Evolutionary conservation across 352 stramenopile genomes (phyloP).

Genomic region (Phytophthora agathidicida): DNA sequence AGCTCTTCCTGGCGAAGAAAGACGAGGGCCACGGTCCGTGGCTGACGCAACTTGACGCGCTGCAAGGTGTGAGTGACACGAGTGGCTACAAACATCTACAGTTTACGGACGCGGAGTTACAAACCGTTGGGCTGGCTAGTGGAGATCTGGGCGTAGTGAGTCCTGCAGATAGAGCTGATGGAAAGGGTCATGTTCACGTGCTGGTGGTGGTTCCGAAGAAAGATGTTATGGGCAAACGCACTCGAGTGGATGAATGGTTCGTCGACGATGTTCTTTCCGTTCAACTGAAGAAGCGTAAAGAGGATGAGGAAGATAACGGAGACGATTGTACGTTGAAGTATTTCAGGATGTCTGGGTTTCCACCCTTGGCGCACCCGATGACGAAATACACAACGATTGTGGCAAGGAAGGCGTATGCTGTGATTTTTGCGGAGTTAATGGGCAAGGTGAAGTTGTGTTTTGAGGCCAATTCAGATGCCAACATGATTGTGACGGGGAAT

Average conservation of each 20-base stretch:
- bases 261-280: not conserved
- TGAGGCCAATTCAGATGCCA: not conserved
- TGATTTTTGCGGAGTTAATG: slow-evolving; percentile 9
- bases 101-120: too few species aligned
- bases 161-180: too few species aligned
- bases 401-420: not conserved
- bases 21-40: too few species aligned
- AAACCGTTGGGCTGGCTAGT: too few species aligned
- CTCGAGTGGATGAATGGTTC: slow-evolving; percentile 6
- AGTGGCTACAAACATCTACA: too few species aligned
- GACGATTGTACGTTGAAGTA: not conserved
- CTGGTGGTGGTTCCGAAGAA: not conserved
- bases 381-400: slow-evolving; percentile 1
- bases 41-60: too few species aligned
- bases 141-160: too few species aligned
- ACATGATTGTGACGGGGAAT: slow-evolving; percentile 27
- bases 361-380: not conserved
- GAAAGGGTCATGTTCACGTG: slow-evolving; percentile 3
- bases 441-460: slow-evolving; percentile 1
- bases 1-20: too few species aligned
- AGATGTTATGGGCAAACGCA: slow-evolving; percentile 1
- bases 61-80: too few species aligned
- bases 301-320: not conserved
- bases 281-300: not conserved
- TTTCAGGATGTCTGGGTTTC: slow-evolving; percentile 9